These are phyloP conservation scores for Fragaria vesca DNA, from an alignment of 306 rosid species.

Conservation along the genomic window DNA sequence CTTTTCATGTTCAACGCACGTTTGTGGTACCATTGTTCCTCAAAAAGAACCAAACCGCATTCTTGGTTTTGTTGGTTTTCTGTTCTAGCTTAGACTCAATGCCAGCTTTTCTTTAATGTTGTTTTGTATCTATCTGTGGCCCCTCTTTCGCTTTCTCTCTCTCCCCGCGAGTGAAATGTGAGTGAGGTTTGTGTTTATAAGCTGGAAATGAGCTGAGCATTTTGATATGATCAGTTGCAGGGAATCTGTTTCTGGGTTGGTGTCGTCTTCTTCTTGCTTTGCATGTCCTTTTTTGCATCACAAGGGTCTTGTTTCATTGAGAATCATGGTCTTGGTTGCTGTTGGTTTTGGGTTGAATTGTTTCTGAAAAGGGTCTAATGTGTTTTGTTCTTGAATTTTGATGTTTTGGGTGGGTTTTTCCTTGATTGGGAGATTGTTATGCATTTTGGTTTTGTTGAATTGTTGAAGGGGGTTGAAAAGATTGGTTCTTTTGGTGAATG, in stretches of 20 bases:
- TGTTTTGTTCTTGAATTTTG: conserved; percentile 16
- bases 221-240: neutral
- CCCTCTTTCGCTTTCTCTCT: neutral
- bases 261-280: conserved; percentile 16
- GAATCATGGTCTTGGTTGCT: neutral
- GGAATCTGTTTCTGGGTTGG: neutral
- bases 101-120: neutral
- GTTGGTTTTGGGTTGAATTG: conserved; percentile 23
- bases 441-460: conserved; percentile 11
- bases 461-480: conserved; percentile 11
- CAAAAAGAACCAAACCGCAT: neutral
- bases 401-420: conserved; percentile 9
- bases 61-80: conserved; percentile 16
- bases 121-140: conserved; percentile 12
- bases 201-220: conserved; percentile 10
- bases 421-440: neutral
- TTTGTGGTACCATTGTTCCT: conserved; percentile 11
- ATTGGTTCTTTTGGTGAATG: conserved; percentile 23
- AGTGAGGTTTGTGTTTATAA: conserved; percentile 16
- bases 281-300: conserved; percentile 31
- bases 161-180: conserved; percentile 9
- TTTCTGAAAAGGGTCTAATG: conserved; percentile 10
- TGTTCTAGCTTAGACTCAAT: conserved; percentile 1
- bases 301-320: conserved; percentile 1
- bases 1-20: conserved; percentile 39